Percentiles rank a stretch among this genome's conserved stretches.
Conservation (phyloP, 2,329 filamentous ascomycete species). For the Pyrenophora tritici-repentis region DNA sequence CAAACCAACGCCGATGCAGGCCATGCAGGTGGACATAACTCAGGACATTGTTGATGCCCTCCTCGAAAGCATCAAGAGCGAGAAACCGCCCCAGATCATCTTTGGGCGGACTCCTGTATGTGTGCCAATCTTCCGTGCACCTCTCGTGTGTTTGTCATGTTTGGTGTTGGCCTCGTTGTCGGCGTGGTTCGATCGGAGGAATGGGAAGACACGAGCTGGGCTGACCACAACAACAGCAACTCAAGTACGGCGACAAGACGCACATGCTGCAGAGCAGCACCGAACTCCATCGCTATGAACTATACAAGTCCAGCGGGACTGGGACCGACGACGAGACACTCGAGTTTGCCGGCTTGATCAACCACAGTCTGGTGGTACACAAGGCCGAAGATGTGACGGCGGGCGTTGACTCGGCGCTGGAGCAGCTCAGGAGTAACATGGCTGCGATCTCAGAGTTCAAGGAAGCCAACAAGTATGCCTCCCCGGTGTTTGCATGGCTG, state of each 20-base stretch:
- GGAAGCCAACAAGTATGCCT: constrained; percentile 61
- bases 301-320: constrained; percentile 56
- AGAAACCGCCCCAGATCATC: constrained; percentile 45
- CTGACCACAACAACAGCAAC: constrained; percentile 51
- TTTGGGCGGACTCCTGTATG: constrained; percentile 50
- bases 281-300: constrained; percentile 61
- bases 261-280: constrained; percentile 59
- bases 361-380: constrained; percentile 61
- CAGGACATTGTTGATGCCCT: constrained; percentile 50
- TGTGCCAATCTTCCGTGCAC: constrained; percentile 18
- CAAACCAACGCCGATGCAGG: constrained; percentile 40
- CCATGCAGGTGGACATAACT: constrained; percentile 51
- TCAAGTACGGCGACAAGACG: constrained; percentile 63
- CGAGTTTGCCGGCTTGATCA: constrained; percentile 62
- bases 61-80: constrained; percentile 43
- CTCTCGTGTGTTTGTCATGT: constrained; percentile 3
- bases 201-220: constrained; percentile 26
- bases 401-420: constrained; percentile 64
- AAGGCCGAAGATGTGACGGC: constrained; percentile 60
- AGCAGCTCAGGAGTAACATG: constrained; percentile 63
- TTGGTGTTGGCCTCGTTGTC: constrained; percentile 14
- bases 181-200: constrained; percentile 12
- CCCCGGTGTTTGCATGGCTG: constrained; percentile 35
- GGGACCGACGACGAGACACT: constrained; percentile 43
- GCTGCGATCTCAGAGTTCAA: constrained; percentile 64